These are phyloP conservation scores for Microdochium nivale DNA, from an alignment of 2,329 filamentous ascomycete species.

Conservation along the genomic window DNA sequence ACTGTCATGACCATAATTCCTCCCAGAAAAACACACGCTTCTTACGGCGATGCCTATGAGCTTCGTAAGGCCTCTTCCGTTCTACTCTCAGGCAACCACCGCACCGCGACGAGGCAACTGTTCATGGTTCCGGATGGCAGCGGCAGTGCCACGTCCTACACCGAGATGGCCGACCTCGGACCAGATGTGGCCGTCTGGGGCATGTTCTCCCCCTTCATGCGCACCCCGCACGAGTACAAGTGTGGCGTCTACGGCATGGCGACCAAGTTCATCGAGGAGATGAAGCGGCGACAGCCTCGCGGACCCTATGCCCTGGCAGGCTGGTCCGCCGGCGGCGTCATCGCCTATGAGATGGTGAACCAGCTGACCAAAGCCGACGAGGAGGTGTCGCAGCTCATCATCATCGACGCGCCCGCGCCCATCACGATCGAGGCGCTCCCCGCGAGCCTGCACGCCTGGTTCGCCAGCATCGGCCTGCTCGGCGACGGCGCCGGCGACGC, in stretches of 20 bases:
- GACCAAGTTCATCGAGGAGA: slow-evolving; percentile 57
- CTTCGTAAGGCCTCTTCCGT: slow-evolving; percentile 38
- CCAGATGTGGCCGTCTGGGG: slow-evolving; percentile 42
- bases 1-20: slow-evolving; percentile 28
- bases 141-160: slow-evolving; percentile 59
- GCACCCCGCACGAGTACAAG: slow-evolving; percentile 54
- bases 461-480: slow-evolving; percentile 62
- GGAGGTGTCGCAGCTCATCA: slow-evolving; percentile 48
- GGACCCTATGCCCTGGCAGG: slow-evolving; percentile 63
- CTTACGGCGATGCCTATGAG: slow-evolving; percentile 32
- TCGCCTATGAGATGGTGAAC: slow-evolving; percentile 58
- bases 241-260: slow-evolving; percentile 59
- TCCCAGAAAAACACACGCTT: slow-evolving; percentile 30
- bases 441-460: slow-evolving; percentile 59
- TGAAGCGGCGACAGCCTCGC: slow-evolving; percentile 59
- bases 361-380: slow-evolving; percentile 51
- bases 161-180: slow-evolving; percentile 45
- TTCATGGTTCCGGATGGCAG: slow-evolving; percentile 48
- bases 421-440: slow-evolving; percentile 62
- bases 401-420: slow-evolving; percentile 60
- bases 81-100: slow-evolving; percentile 41
- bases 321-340: slow-evolving; percentile 71
- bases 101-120: slow-evolving; percentile 36
- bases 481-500: slow-evolving; percentile 53
- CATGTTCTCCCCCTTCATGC: slow-evolving; percentile 65